These are phyloP conservation scores for Ogataea neopini DNA, from an alignment of 805 yeast genomes.

Conservation along the genomic window DNA sequence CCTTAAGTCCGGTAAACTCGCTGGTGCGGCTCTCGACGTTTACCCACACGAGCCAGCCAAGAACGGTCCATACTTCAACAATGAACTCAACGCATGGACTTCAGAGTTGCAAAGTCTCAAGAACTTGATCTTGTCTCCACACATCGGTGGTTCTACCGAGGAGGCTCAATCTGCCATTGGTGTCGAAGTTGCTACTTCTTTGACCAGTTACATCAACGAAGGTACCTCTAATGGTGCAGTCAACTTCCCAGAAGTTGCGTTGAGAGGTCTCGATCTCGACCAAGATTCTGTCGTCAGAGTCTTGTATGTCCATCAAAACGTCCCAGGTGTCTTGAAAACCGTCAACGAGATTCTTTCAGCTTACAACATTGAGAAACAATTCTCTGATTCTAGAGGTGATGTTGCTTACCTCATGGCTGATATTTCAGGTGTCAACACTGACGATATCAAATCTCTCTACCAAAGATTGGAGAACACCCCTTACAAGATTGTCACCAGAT, in stretches of 20 bases:
- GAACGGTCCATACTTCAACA: conserved; percentile 82
- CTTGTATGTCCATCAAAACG: conserved; percentile 93
- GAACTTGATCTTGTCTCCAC: conserved; percentile 93
- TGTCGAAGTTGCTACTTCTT: conserved; percentile 85
- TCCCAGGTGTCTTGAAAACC: conserved; percentile 97
- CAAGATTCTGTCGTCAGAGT: conserved; percentile 91
- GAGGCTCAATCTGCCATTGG: conserved; percentile 99
- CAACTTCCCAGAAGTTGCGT: conserved; percentile 96
- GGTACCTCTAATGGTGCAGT: conserved; percentile 95
- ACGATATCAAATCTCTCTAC: conserved; percentile 82
- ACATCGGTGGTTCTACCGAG: conserved; percentile 98
- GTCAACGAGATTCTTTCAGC: conserved; percentile 93
- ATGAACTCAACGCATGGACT: conserved; percentile 78
- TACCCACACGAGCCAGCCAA: conserved; percentile 97
- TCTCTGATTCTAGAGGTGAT: conserved; percentile 94
- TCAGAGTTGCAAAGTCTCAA: conserved; percentile 78
- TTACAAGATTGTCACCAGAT: conserved; percentile 86
- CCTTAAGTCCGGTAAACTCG: conserved; percentile 88
- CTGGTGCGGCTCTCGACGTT: conserved; percentile 97
- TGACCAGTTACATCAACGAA: conserved; percentile 91
- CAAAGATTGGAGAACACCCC: conserved; percentile 87
- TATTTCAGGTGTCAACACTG: conserved; percentile 77
- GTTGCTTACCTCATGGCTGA: conserved; percentile 98
- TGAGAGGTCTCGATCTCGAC: conserved; percentile 84
- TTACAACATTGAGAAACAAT: conserved; percentile 97